These are phyloP conservation scores for Drechmeria coniospora DNA, from an alignment of 2,329 filamentous ascomycete genomes.

Conservation along the genomic window DNA sequence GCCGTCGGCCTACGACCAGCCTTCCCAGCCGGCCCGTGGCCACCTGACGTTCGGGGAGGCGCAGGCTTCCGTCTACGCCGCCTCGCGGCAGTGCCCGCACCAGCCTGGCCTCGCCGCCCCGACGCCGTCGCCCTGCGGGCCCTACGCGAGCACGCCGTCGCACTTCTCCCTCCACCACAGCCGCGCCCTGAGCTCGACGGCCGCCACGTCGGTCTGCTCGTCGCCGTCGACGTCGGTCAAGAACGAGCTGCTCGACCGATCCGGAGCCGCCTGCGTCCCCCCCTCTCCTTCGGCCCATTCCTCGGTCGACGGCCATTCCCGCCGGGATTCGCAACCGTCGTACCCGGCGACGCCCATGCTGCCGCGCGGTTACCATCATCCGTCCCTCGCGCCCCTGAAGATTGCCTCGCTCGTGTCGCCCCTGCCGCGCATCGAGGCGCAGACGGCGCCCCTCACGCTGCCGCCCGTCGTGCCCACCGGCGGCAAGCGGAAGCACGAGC, in stretches of 20 bases:
- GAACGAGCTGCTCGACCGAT: conserved; percentile 21
- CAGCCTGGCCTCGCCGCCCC: conserved; percentile 16
- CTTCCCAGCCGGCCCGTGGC: conserved; percentile 9
- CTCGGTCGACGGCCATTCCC: conserved; percentile 11
- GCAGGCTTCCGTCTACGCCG: conserved; percentile 16
- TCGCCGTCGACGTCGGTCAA: conserved; percentile 15
- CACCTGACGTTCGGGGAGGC: conserved; percentile 21
- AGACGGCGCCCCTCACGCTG: conserved; percentile 14
- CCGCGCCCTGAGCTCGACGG: conserved; percentile 13
- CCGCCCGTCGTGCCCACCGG: conserved; percentile 13
- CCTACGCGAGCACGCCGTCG: conserved; percentile 21
- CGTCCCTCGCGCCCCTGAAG: conserved; percentile 21
- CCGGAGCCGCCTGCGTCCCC: conserved; percentile 21
- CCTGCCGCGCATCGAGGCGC: conserved; percentile 19
- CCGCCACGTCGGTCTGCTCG: conserved; percentile 12
- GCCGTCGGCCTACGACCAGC: conserved; percentile 19
- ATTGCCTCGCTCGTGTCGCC: conserved; percentile 20
- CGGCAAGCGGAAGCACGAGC: conserved; percentile 22
- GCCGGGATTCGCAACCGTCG: conserved; percentile 15
- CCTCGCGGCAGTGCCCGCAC: conserved; percentile 23
- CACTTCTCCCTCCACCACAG: conserved; percentile 16
- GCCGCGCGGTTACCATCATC: conserved; percentile 8
- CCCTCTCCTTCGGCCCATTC: conserved; percentile 21
- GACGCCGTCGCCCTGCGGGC: conserved; percentile 17
- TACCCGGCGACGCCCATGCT: conserved; percentile 13